These are phyloP conservation scores for Eimeria falciformis DNA, from an alignment of 169 alveolate genomes.

Conservation along the genomic window DNA sequence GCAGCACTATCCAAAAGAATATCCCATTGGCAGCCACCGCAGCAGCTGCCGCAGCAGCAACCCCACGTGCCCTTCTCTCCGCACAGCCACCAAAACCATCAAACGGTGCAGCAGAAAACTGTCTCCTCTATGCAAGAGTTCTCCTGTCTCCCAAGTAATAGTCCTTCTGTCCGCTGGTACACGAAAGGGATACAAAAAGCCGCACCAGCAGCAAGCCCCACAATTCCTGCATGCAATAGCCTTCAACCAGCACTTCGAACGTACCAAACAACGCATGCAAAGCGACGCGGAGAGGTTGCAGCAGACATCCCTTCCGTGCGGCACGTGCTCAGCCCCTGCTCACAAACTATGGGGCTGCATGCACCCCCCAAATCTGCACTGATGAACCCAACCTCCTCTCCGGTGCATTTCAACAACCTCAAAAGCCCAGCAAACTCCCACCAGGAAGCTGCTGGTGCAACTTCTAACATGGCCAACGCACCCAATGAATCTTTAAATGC, in stretches of 20 bases:
- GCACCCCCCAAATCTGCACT: neutral
- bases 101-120: neutral
- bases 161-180: neutral
- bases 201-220: neutral
- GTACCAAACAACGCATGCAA: neutral
- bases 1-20: neutral
- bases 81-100: neutral
- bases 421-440: neutral
- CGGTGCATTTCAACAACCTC: neutral
- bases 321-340: neutral
- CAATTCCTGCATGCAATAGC: neutral
- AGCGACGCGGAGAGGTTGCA: neutral
- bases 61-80: neutral
- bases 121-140: neutral
- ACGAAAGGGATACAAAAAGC: neutral
- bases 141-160: neutral
- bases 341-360: neutral
- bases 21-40: neutral
- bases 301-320: slow-evolving; percentile 17
- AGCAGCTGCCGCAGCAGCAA: neutral
- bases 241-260: neutral
- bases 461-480: neutral
- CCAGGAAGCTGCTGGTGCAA: neutral
- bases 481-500: neutral
- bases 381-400: neutral